These are phyloP conservation scores for Salix exigua DNA, from an alignment of 345 rosid genomes.

Conservation along the genomic window DNA sequence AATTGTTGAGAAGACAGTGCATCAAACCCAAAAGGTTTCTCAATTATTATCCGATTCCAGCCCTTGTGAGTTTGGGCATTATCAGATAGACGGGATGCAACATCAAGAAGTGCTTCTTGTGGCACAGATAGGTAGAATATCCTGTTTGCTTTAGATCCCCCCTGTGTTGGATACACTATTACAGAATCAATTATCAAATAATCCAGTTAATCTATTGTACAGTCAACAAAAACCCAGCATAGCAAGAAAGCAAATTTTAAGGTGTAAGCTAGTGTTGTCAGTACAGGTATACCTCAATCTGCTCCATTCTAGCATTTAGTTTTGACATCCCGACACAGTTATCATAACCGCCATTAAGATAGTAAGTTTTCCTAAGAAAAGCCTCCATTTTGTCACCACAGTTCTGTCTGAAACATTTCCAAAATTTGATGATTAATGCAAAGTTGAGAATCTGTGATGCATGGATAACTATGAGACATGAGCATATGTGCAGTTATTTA, in stretches of 20 bases:
- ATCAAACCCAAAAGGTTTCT: slow-evolving; percentile 76
- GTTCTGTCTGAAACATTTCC: slow-evolving; percentile 41
- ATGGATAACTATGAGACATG: background rate
- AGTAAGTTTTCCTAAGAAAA: slow-evolving; percentile 59
- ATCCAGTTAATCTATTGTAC: slow-evolving; percentile 11
- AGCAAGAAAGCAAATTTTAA: background rate
- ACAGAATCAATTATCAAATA: slow-evolving; percentile 27
- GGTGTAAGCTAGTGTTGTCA: background rate
- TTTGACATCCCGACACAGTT: slow-evolving; percentile 58
- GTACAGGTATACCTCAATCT: slow-evolving; percentile 49
- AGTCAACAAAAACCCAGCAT: slow-evolving; percentile 7
- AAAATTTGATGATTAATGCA: background rate
- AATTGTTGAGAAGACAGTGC: slow-evolving; percentile 46
- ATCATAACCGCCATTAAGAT: slow-evolving; percentile 58
- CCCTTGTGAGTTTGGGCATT: slow-evolving; percentile 58
- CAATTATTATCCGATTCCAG: slow-evolving; percentile 72
- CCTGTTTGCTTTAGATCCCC: slow-evolving; percentile 49
- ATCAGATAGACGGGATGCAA: slow-evolving; percentile 50
- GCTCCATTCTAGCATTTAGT: slow-evolving; percentile 58
- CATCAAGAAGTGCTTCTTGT: slow-evolving; percentile 78
- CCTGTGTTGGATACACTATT: slow-evolving; percentile 45
- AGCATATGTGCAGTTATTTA: background rate
- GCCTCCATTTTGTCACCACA: slow-evolving; percentile 62
- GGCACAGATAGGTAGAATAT: slow-evolving; percentile 79
- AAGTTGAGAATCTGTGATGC: background rate